Evolutionary conservation across 257 asterid species (phyloP).

Genomic region (Nicotiana tabacum): DNA sequence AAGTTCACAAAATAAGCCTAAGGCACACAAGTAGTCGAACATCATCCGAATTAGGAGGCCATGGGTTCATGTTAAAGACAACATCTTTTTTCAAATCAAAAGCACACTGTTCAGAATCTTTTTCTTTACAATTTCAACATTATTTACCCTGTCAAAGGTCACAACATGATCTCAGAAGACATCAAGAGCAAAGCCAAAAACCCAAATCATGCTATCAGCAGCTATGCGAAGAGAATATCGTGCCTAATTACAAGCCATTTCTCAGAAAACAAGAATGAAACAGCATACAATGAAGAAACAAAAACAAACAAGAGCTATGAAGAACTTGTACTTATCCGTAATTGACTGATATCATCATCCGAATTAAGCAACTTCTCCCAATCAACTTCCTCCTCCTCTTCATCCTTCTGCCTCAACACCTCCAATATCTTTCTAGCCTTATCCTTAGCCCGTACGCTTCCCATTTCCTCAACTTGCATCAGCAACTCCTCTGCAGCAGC

Average conservation of each 20-base stretch:
- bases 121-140: slow-evolving; percentile 14
- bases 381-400: slow-evolving; percentile 72
- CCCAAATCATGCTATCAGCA: background rate
- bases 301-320: background rate
- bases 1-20: background rate
- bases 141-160: background rate
- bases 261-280: background rate
- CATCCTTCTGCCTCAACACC: slow-evolving; percentile 58
- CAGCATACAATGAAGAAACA: slow-evolving; percentile 4
- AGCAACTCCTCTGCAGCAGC: slow-evolving; percentile 71
- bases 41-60: background rate
- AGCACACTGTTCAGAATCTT: background rate
- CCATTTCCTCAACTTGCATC: slow-evolving; percentile 44
- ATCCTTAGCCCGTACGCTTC: slow-evolving; percentile 36
- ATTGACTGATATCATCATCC: slow-evolving; percentile 44
- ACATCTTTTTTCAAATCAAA: background rate
- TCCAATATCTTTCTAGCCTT: slow-evolving; percentile 56
- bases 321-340: slow-evolving; percentile 6
- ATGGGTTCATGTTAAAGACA: background rate
- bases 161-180: background rate
- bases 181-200: background rate
- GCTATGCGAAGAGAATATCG: background rate
- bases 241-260: slow-evolving; percentile 19
- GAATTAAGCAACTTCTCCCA: slow-evolving; percentile 84
- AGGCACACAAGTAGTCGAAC: background rate